These are phyloP conservation scores for Dioscorea dumetorum DNA, from an alignment of 106 monocot genomes.

Conservation along the genomic window DNA sequence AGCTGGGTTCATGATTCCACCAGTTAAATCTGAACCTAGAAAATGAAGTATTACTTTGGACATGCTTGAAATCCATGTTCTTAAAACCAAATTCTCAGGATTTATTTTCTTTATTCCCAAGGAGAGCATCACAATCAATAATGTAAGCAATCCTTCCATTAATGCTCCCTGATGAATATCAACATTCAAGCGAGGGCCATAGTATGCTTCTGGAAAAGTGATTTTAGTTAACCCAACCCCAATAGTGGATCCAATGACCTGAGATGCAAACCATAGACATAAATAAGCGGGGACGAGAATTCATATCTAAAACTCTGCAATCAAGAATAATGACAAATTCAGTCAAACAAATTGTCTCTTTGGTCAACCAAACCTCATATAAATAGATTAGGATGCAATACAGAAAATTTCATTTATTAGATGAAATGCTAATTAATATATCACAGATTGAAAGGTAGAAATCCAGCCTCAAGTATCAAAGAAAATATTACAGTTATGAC, in stretches of 20 bases:
- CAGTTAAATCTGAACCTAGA: constrained; percentile 52
- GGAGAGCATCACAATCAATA: constrained; percentile 31
- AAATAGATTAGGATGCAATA: too few relatives aligned
- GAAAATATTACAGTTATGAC: too few relatives aligned
- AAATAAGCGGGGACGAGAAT: too few relatives aligned
- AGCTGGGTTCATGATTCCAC: constrained; percentile 76
- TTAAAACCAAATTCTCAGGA: constrained; percentile 34
- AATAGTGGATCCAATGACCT: constrained; percentile 55
- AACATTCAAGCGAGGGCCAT: constrained; percentile 53
- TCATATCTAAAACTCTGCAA: too few relatives aligned
- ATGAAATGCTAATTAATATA: too few relatives aligned
- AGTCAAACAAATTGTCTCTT: too few relatives aligned
- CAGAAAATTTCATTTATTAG: too few relatives aligned
- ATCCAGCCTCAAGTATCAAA: too few relatives aligned
- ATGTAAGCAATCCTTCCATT: constrained; percentile 49
- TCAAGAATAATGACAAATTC: too few relatives aligned
- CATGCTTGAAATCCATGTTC: constrained; percentile 58
- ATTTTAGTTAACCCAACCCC: constrained; percentile 37
- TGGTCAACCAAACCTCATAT: too few relatives aligned
- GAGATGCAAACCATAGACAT: neutral
- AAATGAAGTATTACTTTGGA: constrained; percentile 50
- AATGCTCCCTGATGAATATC: constrained; percentile 59
- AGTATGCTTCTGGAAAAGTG: constrained; percentile 36
- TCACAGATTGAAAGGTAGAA: too few relatives aligned
- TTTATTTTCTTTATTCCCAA: constrained; percentile 37